Evolutionary conservation across 306 rosid genomes (phyloP).

Genomic region (Glycine soja): DNA sequence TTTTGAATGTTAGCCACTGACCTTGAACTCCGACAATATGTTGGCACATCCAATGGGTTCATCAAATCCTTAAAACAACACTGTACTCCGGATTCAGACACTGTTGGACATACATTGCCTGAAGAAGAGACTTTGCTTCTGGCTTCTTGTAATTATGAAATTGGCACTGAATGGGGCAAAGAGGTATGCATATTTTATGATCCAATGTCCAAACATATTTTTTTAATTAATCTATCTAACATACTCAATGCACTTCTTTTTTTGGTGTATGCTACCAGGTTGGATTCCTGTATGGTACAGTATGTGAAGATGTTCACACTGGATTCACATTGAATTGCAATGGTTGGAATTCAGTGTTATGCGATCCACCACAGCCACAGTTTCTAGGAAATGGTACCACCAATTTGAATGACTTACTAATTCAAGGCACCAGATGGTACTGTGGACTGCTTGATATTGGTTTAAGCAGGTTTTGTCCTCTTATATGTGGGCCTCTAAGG

Average conservation of each 20-base stretch:
- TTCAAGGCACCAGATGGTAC: slow-evolving; percentile 67
- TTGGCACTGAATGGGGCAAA: slow-evolving; percentile 67
- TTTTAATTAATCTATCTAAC: neutral
- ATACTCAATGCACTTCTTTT: neutral
- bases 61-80: slow-evolving; percentile 53
- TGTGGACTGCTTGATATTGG: slow-evolving; percentile 66
- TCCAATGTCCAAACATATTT: neutral
- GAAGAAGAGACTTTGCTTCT: slow-evolving; percentile 47
- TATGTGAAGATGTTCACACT: slow-evolving; percentile 66
- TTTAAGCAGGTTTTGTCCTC: slow-evolving; percentile 66
- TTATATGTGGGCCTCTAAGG: slow-evolving; percentile 55
- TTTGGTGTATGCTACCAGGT: slow-evolving; percentile 49
- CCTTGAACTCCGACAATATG: slow-evolving; percentile 49
- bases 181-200: slow-evolving; percentile 47
- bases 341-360: slow-evolving; percentile 71
- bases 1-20: slow-evolving; percentile 45
- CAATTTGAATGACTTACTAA: slow-evolving; percentile 59
- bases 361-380: slow-evolving; percentile 60
- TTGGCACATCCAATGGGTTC: slow-evolving; percentile 65
- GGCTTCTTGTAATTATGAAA: slow-evolving; percentile 66
- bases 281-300: slow-evolving; percentile 63
- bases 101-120: slow-evolving; percentile 14
- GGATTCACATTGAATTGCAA: slow-evolving; percentile 65
- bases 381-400: slow-evolving; percentile 64
- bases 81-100: slow-evolving; percentile 24